Evolutionary conservation across 257 asterid genomes (phyloP).

Genomic region (Salvia splendens): DNA sequence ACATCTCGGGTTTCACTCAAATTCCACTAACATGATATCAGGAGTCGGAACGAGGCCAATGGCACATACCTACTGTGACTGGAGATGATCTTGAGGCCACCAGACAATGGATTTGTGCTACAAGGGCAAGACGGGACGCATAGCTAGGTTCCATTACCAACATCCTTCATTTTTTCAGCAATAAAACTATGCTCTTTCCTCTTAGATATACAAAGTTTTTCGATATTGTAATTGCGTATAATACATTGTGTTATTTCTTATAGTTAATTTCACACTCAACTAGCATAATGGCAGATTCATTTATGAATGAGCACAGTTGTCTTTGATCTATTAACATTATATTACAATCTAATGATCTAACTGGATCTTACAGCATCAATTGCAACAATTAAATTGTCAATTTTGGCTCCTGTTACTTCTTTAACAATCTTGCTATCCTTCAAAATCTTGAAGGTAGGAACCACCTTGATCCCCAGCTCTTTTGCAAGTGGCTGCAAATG

Average conservation of each 20-base stretch:
- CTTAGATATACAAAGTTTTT: too few species aligned
- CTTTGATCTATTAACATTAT: constrained; percentile 41
- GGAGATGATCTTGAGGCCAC: constrained; percentile 88
- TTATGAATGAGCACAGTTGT: neutral
- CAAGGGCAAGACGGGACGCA: constrained; percentile 42
- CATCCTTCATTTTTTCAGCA: too few species aligned
- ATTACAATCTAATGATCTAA: constrained; percentile 23
- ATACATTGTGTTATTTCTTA: too few species aligned
- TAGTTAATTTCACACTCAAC: too few species aligned
- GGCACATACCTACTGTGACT: constrained; percentile 79
- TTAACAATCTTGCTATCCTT: constrained; percentile 63
- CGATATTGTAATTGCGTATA: too few species aligned
- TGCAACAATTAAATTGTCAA: constrained; percentile 65
- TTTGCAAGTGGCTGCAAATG: constrained; percentile 69
- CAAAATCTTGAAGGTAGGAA: constrained; percentile 89
- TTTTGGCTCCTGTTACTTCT: constrained; percentile 87
- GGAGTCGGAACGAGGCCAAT: constrained; percentile 83
- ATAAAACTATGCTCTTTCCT: too few species aligned
- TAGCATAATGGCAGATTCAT: constrained; percentile 15
- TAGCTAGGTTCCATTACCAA: neutral
- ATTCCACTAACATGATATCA: constrained; percentile 37
- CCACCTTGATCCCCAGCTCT: constrained; percentile 88
- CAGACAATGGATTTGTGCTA: constrained; percentile 82
- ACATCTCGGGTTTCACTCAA: constrained; percentile 9
- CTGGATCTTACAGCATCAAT: constrained; percentile 57